Conservation (phyloP, 306 rosid species). For the Myrica gale region DNA sequence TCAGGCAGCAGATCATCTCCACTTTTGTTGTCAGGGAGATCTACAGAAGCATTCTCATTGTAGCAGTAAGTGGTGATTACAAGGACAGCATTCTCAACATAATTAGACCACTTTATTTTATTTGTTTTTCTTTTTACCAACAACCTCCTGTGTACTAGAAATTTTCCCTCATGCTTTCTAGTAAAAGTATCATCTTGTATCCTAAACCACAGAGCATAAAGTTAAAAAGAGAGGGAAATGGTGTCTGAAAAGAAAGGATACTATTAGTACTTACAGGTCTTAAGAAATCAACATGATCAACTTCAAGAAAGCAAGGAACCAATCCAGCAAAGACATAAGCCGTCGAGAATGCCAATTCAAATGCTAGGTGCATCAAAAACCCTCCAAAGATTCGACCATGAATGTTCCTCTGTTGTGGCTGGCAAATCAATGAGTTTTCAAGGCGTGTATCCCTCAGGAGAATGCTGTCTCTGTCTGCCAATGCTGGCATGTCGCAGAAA, state of each 20-base stretch:
- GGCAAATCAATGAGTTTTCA: slow-evolving; percentile 84
- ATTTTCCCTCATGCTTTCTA: neutral
- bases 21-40: too few relatives aligned
- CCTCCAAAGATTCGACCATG: slow-evolving; percentile 98
- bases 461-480: slow-evolving; percentile 91
- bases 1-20: too few relatives aligned
- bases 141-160: neutral
- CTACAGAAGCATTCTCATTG: too few relatives aligned
- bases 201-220: neutral
- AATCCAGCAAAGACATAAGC: slow-evolving; percentile 90
- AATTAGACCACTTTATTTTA: neutral
- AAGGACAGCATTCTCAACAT: too few relatives aligned
- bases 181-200: neutral
- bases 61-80: too few relatives aligned
- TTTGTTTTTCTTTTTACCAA: neutral
- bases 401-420: slow-evolving; percentile 95
- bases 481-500: slow-evolving; percentile 89
- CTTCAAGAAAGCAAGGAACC: slow-evolving; percentile 90
- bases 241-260: slow-evolving; percentile 1
- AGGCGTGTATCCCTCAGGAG: slow-evolving; percentile 76
- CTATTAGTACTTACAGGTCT: slow-evolving; percentile 66
- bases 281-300: slow-evolving; percentile 91
- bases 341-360: slow-evolving; percentile 91
- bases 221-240: neutral
- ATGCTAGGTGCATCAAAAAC: slow-evolving; percentile 91